A percentile compares a stretch with the other conserved stretches of the same genome.
phyloP scores from a whole-genome alignment of 495 filamentous ascomycete genomes.

The Oidiodendron maius region DNA sequence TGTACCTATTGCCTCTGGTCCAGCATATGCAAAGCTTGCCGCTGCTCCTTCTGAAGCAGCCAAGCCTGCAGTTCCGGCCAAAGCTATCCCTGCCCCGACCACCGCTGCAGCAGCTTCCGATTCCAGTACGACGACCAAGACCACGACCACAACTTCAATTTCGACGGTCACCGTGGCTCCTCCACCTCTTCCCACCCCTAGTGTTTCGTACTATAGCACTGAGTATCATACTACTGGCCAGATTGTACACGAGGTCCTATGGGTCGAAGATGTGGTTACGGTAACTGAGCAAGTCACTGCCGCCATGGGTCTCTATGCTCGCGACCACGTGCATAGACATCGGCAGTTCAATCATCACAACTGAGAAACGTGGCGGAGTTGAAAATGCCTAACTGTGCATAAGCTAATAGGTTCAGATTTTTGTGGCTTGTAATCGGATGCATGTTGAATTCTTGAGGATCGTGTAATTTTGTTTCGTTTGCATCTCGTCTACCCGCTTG shows the following conservation, averaged over 20 bases:
- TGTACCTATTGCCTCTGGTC: slow-evolving; percentile 45
- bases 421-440: too few relatives aligned
- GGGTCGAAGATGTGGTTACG: slow-evolving; percentile 27
- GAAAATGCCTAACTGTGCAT: too few relatives aligned
- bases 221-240: slow-evolving; percentile 26
- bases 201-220: slow-evolving; percentile 16
- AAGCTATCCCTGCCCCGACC: slow-evolving; percentile 2
- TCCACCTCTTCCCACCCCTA: not conserved
- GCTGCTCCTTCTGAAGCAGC: not conserved
- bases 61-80: not conserved
- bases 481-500: too few relatives aligned
- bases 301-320: slow-evolving; percentile 1
- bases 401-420: too few relatives aligned
- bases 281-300: slow-evolving; percentile 13
- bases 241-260: slow-evolving; percentile 26
- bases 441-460: too few relatives aligned
- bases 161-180: slow-evolving; percentile 1
- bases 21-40: slow-evolving; percentile 36
- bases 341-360: not conserved
- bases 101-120: not conserved
- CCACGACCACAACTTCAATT: slow-evolving; percentile 5
- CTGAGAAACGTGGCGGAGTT: too few relatives aligned
- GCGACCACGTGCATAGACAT: slow-evolving; percentile 15
- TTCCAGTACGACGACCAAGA: not conserved
- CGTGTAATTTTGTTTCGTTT: too few relatives aligned